Base-by-base conservation (phyloP, 331 rosid genomes). In the Malus hybrid region DNA sequence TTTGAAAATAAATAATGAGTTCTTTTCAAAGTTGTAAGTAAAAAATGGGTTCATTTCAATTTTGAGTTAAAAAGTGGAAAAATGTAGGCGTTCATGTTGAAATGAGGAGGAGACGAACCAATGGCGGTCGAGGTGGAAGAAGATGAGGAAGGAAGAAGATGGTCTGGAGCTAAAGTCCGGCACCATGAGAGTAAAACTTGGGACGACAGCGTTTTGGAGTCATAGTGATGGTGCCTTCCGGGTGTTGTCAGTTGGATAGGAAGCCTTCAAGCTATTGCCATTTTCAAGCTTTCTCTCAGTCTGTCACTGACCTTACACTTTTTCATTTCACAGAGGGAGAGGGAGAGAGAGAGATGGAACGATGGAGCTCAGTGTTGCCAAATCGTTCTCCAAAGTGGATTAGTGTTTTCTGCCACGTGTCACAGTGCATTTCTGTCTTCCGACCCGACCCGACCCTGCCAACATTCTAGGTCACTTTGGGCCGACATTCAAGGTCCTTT, bases 211-310 rank as follows among this genome's bases (percentile, higher is more conserved):
- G 24, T 5, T 36, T 50, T 67, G 67, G 34, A 39, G 74, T 28
- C 74, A 26, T 24, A 14, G 55, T 26, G 75, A 29, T 60, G 80
- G 75, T 69, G 70, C 13, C 73, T 73, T 6, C 68, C 83, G 33
- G 87, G 85, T 39, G 84, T 71, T 32, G 70, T 73, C 14, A 84
- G 85, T 30, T 82, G 87, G 12, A 88, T 80, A 10, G 85, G 85
- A 73, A 87, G 78, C 80, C 87, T 82, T 62, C 85, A 74, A 68
- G 85, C 87, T 88, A 87, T 87, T 53, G 80, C 73, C 77, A 14
- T 29, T 73, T 3, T 20, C n/a, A 14, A 18, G 32, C 58, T 52
- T 15, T 36, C 63, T 78, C 55, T 68, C 6, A 18, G 62, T 71
- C 68, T 61, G 71, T 70, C 33, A 58, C 75, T 30, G 52, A 66